Evolutionary conservation across 352 stramenopile genomes (phyloP), one percentile per base, ranked within the genome.

Genomic region (Phytophthora pistaciae): DNA sequence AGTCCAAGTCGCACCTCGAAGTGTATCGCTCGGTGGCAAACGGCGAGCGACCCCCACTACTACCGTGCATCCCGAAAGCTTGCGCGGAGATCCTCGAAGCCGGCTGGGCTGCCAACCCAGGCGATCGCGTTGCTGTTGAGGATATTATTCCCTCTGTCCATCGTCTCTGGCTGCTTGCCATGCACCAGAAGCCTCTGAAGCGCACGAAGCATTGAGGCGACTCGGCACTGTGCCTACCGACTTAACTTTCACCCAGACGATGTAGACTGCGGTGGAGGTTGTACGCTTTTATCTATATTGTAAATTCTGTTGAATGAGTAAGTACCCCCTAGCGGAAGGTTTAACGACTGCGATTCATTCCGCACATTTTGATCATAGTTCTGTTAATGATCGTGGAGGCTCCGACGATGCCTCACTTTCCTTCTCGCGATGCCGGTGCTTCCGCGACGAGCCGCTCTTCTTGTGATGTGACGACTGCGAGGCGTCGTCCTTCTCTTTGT

Each of bases 71-170:
- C 38, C 87, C 89, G 0, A 82, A 79, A 48, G 84, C 82, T 10
- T 96, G 89, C 66, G 83, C 79, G 13, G 78, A 92, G 31, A 91
- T 96, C 52, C 78, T 96, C 31, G 82, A 90, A 40, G 79, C 79
- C 49, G 89, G 87, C 3, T 96, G 89, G 89, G 74, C 80, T 3
- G 73, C 87, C 0, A 92, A 93, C 49, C 84, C 89, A 13, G 70
- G 70, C n/a, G 82, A 96, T 21, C 85, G 89, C n/a, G 77, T 93
- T 27, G 79, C 86, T 5, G 84, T 92, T 0, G 85, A 91, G 27
- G 84, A 93, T 25, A 90, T 96, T 40, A 91, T 95, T 27, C 74
- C 87, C 18, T 85, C 84, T 53, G 87, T 96, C 23, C 87, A 94
- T 55, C 78, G 86, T 21, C 74, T 96, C 36, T 96, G 88, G 87